phyloP scores from a whole-genome alignment of 2,329 filamentous ascomycete genomes.

The Sarocladium kiliense region DNA sequence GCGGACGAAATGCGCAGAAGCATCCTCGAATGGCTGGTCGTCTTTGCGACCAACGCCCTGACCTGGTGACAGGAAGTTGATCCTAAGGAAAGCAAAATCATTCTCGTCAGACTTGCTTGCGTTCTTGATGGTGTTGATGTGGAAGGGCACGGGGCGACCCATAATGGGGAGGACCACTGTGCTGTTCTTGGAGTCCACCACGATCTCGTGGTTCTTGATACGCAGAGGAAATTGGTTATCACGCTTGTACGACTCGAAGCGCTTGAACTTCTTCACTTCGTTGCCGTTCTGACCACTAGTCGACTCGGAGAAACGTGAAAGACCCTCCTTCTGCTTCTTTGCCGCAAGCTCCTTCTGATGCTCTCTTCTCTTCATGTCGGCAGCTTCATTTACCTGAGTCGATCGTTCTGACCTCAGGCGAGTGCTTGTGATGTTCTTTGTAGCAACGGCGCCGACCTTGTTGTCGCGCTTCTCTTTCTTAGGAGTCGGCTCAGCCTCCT shows the following conservation, averaged over 20 bases:
- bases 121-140: constrained; percentile 97
- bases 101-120: constrained; percentile 96
- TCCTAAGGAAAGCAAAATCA: constrained; percentile 87
- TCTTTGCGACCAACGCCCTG: constrained; percentile 97
- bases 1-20: constrained; percentile 89
- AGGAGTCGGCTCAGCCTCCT: constrained; percentile 78
- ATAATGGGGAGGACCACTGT: constrained; percentile 94
- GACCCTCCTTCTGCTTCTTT: constrained; percentile 86
- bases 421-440: constrained; percentile 92
- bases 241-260: constrained; percentile 97
- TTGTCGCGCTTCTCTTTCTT: constrained; percentile 86
- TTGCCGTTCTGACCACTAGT: constrained; percentile 80
- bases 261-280: constrained; percentile 98
- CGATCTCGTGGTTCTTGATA: constrained; percentile 80
- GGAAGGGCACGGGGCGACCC: constrained; percentile 95
- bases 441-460: constrained; percentile 79
- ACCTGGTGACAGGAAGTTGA: constrained; percentile 95
- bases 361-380: constrained; percentile 78
- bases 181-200: constrained; percentile 84
- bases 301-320: constrained; percentile 80
- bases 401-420: constrained; percentile 85
- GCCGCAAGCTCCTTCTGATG: constrained; percentile 85
- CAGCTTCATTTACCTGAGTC: constrained; percentile 84
- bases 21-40: constrained; percentile 96
- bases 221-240: constrained; percentile 86